Evolutionary conservation across 192 early-diverging fungal genomes (phyloP).

Genomic region (Mortierella alpina): DNA sequence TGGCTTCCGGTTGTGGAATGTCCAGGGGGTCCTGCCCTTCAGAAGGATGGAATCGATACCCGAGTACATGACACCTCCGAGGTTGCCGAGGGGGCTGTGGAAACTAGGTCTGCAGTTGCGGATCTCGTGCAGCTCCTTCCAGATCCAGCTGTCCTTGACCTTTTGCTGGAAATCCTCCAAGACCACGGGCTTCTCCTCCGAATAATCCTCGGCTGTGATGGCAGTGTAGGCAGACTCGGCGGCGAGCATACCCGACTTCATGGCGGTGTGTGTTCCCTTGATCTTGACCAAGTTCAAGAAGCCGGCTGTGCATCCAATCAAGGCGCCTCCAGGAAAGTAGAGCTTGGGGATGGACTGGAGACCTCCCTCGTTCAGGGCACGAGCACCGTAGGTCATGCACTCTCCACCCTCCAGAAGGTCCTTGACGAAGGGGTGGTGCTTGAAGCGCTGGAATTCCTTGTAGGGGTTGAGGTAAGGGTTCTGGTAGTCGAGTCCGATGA

Average conservation of each 20-base stretch:
- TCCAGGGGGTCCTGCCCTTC: conserved; percentile 94
- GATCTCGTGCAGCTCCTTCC: conserved; percentile 89
- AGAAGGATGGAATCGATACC: conserved; percentile 91
- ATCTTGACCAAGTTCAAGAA: conserved; percentile 99
- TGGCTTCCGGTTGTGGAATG: conserved; percentile 86
- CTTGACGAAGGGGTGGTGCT: conserved; percentile 90
- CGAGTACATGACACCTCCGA: conserved; percentile 87
- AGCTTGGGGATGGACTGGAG: conserved; percentile 96
- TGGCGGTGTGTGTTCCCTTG: conserved; percentile 99
- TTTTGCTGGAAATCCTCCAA: conserved; percentile 83
- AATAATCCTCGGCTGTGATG: conserved; percentile 61
- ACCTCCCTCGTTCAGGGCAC: conserved; percentile 98
- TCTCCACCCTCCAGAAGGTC: conserved; percentile 90
- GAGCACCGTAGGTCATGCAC: conserved; percentile 91
- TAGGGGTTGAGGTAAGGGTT: conserved; percentile 97
- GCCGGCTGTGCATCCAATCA: conserved; percentile 96
- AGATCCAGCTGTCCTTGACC: conserved; percentile 89
- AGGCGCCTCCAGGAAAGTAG: conserved; percentile 92
- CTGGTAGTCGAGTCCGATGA: conserved; percentile 93
- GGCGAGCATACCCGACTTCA: conserved; percentile 98
- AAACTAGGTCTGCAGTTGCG: conserved; percentile 96
- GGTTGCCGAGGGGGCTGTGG: conserved; percentile 87
- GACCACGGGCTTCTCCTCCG: conserved; percentile 69
- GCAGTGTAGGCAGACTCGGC: conserved; percentile 90
- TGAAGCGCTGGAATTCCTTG: conserved; percentile 97